These are phyloP conservation scores for Pharnaceum exiguum DNA, from an alignment of 148 eudicot genomes.

Conservation along the genomic window DNA sequence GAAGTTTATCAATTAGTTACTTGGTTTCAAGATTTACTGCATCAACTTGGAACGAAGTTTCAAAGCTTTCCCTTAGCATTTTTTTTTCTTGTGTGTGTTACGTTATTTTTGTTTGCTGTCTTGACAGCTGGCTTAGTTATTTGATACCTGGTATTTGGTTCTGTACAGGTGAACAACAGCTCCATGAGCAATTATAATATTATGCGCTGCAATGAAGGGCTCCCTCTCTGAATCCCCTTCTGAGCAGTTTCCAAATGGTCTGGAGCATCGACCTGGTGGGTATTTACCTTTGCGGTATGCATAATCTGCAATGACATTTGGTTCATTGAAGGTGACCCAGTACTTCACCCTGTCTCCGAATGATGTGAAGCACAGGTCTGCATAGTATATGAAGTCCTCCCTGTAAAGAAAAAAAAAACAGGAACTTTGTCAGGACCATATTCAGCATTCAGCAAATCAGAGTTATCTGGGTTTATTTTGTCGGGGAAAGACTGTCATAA, in stretches of 20 bases:
- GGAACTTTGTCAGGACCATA: constrained; percentile 1
- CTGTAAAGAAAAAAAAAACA: constrained; percentile 24
- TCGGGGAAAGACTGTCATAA: neutral
- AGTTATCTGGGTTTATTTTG: neutral
- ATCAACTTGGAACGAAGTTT: too few relatives aligned
- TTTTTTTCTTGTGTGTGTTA: too few relatives aligned
- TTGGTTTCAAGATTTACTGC: neutral
- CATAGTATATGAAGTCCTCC: constrained; percentile 54
- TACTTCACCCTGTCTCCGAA: constrained; percentile 60
- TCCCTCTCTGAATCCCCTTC: constrained; percentile 63
- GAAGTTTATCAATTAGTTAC: neutral
- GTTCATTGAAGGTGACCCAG: constrained; percentile 72
- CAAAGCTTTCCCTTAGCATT: too few relatives aligned
- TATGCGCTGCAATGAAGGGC: constrained; percentile 67
- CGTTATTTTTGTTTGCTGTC: too few relatives aligned
- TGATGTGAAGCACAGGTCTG: constrained; percentile 51
- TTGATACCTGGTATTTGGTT: constrained; percentile 52
- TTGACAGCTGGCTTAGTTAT: neutral
- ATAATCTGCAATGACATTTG: constrained; percentile 36
- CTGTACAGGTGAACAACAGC: constrained; percentile 46
- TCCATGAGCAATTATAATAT: constrained; percentile 64
- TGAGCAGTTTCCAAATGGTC: constrained; percentile 51
- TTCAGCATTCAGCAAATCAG: too few relatives aligned
- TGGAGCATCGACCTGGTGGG: constrained; percentile 68
- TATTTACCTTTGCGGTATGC: constrained; percentile 51